A percentile compares a stretch with the other conserved stretches of the same genome.
Conservation (phyloP, 73 alveolate genomes). For the Strombidium stylifer region DNA sequence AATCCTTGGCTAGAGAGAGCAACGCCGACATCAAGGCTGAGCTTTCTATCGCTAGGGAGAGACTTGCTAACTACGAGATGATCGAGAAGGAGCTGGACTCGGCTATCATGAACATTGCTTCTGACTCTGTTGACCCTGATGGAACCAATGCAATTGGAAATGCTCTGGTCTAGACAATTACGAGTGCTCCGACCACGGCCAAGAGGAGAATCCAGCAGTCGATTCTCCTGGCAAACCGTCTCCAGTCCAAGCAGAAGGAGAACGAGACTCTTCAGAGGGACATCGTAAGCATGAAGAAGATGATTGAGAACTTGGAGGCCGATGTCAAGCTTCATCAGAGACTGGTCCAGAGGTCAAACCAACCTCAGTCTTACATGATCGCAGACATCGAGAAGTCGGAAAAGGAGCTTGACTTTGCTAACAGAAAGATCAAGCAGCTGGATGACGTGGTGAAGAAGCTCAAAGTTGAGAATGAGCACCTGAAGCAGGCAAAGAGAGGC, state of each 20-base stretch:
- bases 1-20: conserved; percentile 61
- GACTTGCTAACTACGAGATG: conserved; percentile 78
- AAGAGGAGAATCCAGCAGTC: conserved; percentile 84
- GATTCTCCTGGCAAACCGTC: conserved; percentile 74
- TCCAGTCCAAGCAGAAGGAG: conserved; percentile 74
- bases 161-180: conserved; percentile 56
- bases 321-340: conserved; percentile 62
- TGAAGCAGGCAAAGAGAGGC: conserved; percentile 44
- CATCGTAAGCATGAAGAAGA: conserved; percentile 32
- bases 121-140: conserved; percentile 50
- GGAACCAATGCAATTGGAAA: conserved; percentile 56
- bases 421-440: conserved; percentile 56
- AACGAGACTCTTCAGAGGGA: conserved; percentile 56
- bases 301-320: conserved; percentile 54
- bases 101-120: conserved; percentile 80
- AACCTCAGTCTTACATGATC: conserved; percentile 51
- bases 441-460: conserved; percentile 68
- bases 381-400: conserved; percentile 57
- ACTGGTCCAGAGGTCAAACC: conserved; percentile 67
- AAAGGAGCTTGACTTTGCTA: conserved; percentile 35
- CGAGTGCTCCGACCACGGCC: conserved; percentile 83
- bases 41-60: conserved; percentile 75
- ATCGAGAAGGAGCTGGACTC: conserved; percentile 87
- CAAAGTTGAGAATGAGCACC: conserved; percentile 53
- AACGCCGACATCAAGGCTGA: conserved; percentile 75